Evolutionary conservation across 805 yeast species (phyloP), one percentile per base, ranked within the genome.

Genomic region (Metschnikowia picachoensis): DNA sequence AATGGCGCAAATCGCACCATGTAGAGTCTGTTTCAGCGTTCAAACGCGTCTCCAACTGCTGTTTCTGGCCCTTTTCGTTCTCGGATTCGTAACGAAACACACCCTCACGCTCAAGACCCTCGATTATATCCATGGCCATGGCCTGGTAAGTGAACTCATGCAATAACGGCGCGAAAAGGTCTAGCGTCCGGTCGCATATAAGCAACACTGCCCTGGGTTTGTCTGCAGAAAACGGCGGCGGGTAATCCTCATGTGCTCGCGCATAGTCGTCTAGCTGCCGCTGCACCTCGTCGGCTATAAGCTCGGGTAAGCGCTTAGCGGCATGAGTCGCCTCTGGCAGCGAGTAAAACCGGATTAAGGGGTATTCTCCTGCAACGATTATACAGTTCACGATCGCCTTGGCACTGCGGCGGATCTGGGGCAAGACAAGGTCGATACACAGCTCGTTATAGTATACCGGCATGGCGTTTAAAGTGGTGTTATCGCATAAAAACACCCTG

Each of bases 71-170:
- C 42, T 44, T 59, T 61, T 79, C 88, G 59, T 71, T 80, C 57
- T 78, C 85, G 8, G 79, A 74, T 37, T 68, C 60, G 58, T 83
- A 87, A 30, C 60, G 68, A 60, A 79, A 84, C 13, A 53, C 53
- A 28, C 72, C 70, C 69, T 43, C 70, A 64, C 63, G 66, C 68
- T 56, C 77, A 51, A 72, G 64, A 36, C 66, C 59, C 29, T 67
- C 68, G 2, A 76, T 74, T 27, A 85, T 66, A 63, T 92, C 99
- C 68, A 85, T 84, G 15, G 91, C 85, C 87, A 91, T 83, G 4
- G 97, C 91, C 66, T 92, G 95, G 65, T 91, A 94, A 20, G 85
- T 79, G 65, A 91, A 88, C 61, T 89, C 96, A 64, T 94, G 98
- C 44, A 91, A 66, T 39, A 94, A 62, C 0, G 97, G 96, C 7